These are phyloP conservation scores for Aspergillus asperescens DNA, from an alignment of 495 filamentous ascomycete genomes.

Conservation along the genomic window DNA sequence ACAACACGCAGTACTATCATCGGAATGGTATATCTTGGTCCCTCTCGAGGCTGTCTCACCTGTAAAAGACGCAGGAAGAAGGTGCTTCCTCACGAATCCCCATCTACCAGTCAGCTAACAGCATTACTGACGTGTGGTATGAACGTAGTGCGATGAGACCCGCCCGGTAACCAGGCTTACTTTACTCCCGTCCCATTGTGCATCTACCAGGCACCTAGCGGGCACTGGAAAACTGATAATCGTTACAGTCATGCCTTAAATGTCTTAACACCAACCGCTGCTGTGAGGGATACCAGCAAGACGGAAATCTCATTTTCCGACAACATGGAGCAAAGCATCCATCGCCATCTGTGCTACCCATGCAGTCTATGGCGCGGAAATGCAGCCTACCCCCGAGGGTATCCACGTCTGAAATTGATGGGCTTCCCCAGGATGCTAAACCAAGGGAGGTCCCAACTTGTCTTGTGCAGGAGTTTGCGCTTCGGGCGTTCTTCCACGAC, in stretches of 20 bases:
- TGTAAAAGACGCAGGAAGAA: conserved; percentile 32
- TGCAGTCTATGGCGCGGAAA: conserved; percentile 24
- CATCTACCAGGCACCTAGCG: background rate
- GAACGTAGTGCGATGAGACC: conserved; percentile 25
- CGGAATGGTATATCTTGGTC: conserved; percentile 33
- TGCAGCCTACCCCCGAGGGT: conserved; percentile 23
- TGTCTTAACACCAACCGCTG: conserved; percentile 25
- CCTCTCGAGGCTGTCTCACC: conserved; percentile 28
- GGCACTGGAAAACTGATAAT: background rate
- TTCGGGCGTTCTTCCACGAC: conserved; percentile 32
- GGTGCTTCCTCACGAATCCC: conserved; percentile 21
- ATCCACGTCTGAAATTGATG: conserved; percentile 15
- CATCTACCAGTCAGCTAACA: background rate
- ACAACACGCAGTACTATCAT: no score
- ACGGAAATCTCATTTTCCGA: conserved; percentile 18
- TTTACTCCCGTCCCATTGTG: background rate
- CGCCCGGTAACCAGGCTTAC: conserved; percentile 22
- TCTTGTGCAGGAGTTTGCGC: conserved; percentile 19
- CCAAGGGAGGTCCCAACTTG: conserved; percentile 21
- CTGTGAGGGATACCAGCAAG: conserved; percentile 29
- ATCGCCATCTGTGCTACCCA: background rate
- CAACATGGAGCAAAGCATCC: conserved; percentile 15
- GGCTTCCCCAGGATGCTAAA: conserved; percentile 16
- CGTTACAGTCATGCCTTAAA: conserved; percentile 26
- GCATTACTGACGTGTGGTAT: background rate